These are phyloP conservation scores for Claviceps purpurea DNA, from an alignment of 2,329 filamentous ascomycete species.

Conservation along the genomic window DNA sequence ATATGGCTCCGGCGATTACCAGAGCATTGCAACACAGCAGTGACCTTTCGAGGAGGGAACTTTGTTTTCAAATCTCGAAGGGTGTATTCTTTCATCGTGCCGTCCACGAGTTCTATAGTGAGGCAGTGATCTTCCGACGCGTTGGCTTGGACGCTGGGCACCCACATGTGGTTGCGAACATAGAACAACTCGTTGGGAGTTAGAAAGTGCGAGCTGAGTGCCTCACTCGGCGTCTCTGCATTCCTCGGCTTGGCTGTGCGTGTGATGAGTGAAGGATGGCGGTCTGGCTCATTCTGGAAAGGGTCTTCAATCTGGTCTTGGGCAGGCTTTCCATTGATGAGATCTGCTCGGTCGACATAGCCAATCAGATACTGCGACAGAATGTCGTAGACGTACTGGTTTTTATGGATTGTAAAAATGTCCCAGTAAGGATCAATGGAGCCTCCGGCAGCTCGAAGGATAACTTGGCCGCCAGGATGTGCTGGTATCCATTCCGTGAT, in stretches of 20 bases:
- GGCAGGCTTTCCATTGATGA: constrained; percentile 42
- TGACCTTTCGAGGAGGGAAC: constrained; percentile 37
- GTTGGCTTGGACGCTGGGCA: constrained; percentile 30
- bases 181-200: constrained; percentile 45
- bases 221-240: constrained; percentile 41
- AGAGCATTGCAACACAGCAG: constrained; percentile 45
- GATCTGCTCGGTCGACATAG: constrained; percentile 42
- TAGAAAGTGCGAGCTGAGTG: constrained; percentile 34
- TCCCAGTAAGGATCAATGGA: constrained; percentile 57
- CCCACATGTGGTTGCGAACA: constrained; percentile 52
- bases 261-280: constrained; percentile 36
- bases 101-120: constrained; percentile 42
- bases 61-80: constrained; percentile 37
- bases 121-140: constrained; percentile 29
- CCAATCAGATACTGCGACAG: constrained; percentile 52
- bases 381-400: constrained; percentile 49
- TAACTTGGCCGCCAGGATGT: constrained; percentile 56
- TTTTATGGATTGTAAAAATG: constrained; percentile 57
- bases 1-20: constrained; percentile 47
- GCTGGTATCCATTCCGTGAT: constrained; percentile 55
- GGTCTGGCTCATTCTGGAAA: constrained; percentile 38
- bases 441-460: constrained; percentile 50
- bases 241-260: constrained; percentile 45
- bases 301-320: constrained; percentile 46
- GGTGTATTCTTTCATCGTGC: constrained; percentile 37